Base-by-base conservation (phyloP, 2,329 filamentous ascomycete genomes). In the Pseudogymnoascus sp. region DNA sequence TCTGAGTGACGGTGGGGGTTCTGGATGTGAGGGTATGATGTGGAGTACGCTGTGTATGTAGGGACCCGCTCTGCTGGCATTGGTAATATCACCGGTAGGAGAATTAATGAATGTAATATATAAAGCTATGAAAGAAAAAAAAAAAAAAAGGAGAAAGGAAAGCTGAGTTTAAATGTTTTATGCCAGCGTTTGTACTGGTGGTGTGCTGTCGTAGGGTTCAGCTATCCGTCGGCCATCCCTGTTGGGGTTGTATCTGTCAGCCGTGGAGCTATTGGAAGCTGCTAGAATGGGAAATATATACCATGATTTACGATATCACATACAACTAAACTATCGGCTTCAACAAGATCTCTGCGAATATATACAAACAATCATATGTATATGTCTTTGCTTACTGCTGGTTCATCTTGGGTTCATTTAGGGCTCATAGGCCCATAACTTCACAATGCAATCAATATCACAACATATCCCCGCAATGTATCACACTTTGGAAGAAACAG, bases 131-230 rank as follows among this genome's bases (percentile, higher is more conserved):
- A 44, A 44, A 44, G 11, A 4, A 14, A 5, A 25, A 23, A 47
- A 2, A 47, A 47, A 47, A 47, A 21, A 47, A 47, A 11, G 21
- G 12, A 5, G 21, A 14, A 12, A 18, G 18, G 23, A 10, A 23
- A n/a, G 23, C 44, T 50, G 44, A 5, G 42, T n/a, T 44, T 28
- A 50, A 50, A 50, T 28, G 21, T 25, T 25, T 50, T 28, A 28
- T n/a, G 44, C 7, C 10, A 21, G 44, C 44, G 44, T 50, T 50
- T 50, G 44, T 50, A n/a, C 44, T 25, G 44, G 44, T 50, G 44
- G 44, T 50, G 44, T 50, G 44, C 44, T 50, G 44, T 50, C 44
- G 44, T 50, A 23, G 44, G 44, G 21, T 50, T 50, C 44, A 50
- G 21, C 44, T 50, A 25, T n/a, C 14, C 44, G 12, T 3, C 6